Percentiles rank a stretch among this genome's conserved stretches.
These are phyloP conservation scores for Henningerozyma blattae DNA, from an alignment of 805 yeast genomes.

Conservation along the genomic window DNA sequence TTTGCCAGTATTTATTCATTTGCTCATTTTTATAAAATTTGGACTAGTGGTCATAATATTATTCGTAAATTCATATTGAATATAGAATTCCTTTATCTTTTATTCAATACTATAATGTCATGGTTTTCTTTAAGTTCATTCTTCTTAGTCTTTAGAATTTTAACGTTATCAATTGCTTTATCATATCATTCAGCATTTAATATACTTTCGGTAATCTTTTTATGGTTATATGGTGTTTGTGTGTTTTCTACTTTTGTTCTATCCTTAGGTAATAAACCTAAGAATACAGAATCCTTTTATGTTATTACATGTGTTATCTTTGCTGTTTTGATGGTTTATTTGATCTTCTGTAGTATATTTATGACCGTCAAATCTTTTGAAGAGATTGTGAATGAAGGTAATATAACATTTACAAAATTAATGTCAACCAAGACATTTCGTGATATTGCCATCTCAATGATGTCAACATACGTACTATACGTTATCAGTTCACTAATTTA, in stretches of 20 bases:
- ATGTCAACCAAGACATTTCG: slow-evolving; percentile 64
- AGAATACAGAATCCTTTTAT: slow-evolving; percentile 76
- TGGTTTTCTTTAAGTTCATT: slow-evolving; percentile 92
- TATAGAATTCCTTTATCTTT: slow-evolving; percentile 70
- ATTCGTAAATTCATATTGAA: slow-evolving; percentile 59
- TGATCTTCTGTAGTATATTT: slow-evolving; percentile 77
- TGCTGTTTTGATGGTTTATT: slow-evolving; percentile 79
- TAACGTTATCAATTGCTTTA: slow-evolving; percentile 63
- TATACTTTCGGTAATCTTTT: slow-evolving; percentile 61
- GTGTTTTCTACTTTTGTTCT: slow-evolving; percentile 77
- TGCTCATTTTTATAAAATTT: slow-evolving; percentile 61
- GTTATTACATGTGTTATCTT: slow-evolving; percentile 63
- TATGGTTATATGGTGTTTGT: slow-evolving; percentile 78
- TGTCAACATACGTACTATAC: slow-evolving; percentile 75
- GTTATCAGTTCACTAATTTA: slow-evolving; percentile 67
- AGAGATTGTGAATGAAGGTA: slow-evolving; percentile 26
- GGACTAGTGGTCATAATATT: slow-evolving; percentile 66
- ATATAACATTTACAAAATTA: slow-evolving; percentile 31
- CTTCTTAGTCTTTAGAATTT: slow-evolving; percentile 78
- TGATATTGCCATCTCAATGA: slow-evolving; percentile 76
- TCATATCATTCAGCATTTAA: slow-evolving; percentile 52
- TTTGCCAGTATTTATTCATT: slow-evolving; percentile 88
- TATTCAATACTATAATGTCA: slow-evolving; percentile 62
- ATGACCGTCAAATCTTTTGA: slow-evolving; percentile 66
- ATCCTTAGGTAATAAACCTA: slow-evolving; percentile 89